These are phyloP conservation scores for Scutellaria galericulata DNA, from an alignment of 257 asterid genomes.

Conservation along the genomic window DNA sequence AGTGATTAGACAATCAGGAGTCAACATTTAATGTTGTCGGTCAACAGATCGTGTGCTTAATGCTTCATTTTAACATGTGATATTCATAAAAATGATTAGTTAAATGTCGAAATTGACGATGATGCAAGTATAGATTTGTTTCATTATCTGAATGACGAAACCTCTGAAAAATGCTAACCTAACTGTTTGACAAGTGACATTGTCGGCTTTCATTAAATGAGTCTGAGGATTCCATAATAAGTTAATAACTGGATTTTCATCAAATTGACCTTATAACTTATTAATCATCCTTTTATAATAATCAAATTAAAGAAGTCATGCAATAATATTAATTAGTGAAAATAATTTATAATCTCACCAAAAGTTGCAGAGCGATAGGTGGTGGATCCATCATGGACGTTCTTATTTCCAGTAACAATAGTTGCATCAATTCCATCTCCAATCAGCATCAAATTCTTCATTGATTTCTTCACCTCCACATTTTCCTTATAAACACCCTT, in stretches of 20 bases:
- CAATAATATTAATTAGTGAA: background rate
- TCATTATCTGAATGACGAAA: background rate
- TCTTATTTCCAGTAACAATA: conserved; percentile 51
- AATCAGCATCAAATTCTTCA: conserved; percentile 62
- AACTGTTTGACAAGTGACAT: background rate
- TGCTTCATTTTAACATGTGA: background rate
- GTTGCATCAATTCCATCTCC: conserved; percentile 82
- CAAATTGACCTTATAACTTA: too few species aligned
- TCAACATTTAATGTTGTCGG: background rate
- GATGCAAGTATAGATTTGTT: background rate
- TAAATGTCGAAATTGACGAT: background rate
- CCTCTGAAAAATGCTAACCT: background rate
- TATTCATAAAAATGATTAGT: background rate
- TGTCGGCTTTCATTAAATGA: too few species aligned
- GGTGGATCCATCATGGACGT: conserved; percentile 56
- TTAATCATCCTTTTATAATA: too few species aligned
- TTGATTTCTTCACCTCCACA: conserved; percentile 52
- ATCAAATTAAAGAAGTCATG: background rate
- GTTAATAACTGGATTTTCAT: too few species aligned
- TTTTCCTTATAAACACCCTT: conserved; percentile 65
- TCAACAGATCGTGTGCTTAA: background rate
- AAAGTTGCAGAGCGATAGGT: conserved; percentile 77
- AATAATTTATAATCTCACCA: conserved; percentile 41
- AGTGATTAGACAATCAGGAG: background rate
- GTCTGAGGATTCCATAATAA: too few species aligned